Evolutionary conservation across 306 rosid genomes (phyloP).

Genomic region (Cucurbita argyrosperma): DNA sequence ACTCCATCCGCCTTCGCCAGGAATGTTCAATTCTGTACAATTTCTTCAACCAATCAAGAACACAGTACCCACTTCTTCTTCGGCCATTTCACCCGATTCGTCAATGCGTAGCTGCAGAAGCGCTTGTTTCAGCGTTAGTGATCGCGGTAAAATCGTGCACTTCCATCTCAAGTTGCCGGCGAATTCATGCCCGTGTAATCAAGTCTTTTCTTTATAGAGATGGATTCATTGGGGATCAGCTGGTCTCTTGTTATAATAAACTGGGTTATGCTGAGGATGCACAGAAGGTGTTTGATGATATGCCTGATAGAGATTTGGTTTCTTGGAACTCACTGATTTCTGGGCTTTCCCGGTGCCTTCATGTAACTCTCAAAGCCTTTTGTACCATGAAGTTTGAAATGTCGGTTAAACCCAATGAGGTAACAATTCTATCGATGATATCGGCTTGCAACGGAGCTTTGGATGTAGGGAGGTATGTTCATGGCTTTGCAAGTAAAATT

Average conservation of each 20-base stretch:
- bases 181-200: conserved; percentile 47
- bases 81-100: neutral
- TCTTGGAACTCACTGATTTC: conserved; percentile 70
- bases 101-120: conserved; percentile 4
- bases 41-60: conserved; percentile 5
- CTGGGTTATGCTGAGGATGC: conserved; percentile 41
- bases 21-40: conserved; percentile 4
- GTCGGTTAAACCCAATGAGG: conserved; percentile 30
- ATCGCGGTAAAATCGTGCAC: conserved; percentile 30
- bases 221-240: conserved; percentile 69
- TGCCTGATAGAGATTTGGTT: conserved; percentile 41
- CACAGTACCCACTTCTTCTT: conserved; percentile 2
- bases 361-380: conserved; percentile 31
- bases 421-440: conserved; percentile 36
- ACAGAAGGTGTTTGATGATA: conserved; percentile 45
- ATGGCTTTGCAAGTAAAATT: conserved; percentile 38
- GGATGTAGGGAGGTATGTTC: conserved; percentile 40
- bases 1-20: neutral
- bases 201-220: conserved; percentile 42
- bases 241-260: conserved; percentile 30
- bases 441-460: conserved; percentile 39
- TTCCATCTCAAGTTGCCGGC: conserved; percentile 29
- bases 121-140: conserved; percentile 31
- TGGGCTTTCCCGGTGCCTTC: conserved; percentile 29
- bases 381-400: conserved; percentile 26